Percentiles rank a stretch among this genome's conserved stretches.
Evolutionary conservation across 345 rosid species (phyloP).

Genomic region (Syzygium grande): DNA sequence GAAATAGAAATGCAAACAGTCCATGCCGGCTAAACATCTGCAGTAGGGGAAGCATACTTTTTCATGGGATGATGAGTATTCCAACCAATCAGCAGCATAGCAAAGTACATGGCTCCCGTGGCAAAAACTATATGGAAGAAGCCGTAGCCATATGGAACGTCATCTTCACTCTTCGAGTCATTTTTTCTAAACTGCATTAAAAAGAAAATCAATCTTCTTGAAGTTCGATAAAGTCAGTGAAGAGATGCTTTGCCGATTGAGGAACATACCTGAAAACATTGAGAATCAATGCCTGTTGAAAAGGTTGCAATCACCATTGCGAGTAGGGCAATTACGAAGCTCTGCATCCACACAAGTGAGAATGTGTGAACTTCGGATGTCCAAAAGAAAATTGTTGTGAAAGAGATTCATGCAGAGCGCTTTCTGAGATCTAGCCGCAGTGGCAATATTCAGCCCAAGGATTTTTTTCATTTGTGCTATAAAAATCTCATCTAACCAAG

Average conservation of each 20-base stretch:
- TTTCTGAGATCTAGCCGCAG: background rate
- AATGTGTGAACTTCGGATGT: background rate
- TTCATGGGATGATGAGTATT: slow-evolving; percentile 79
- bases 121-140: slow-evolving; percentile 98
- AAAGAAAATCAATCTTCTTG: background rate
- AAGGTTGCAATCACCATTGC: slow-evolving; percentile 95
- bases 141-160: slow-evolving; percentile 89
- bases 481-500: background rate
- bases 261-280: slow-evolving; percentile 79
- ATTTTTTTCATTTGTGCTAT: background rate
- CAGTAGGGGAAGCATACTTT: slow-evolving; percentile 33
- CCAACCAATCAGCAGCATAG: slow-evolving; percentile 94
- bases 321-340: slow-evolving; percentile 76
- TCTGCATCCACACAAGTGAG: slow-evolving; percentile 24
- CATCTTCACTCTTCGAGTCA: slow-evolving; percentile 50
- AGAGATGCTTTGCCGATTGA: background rate
- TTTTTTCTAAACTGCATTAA: slow-evolving; percentile 45
- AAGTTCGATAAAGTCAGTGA: background rate
- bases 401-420: background rate
- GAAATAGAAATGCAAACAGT: background rate
- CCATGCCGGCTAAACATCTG: background rate
- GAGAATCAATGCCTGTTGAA: slow-evolving; percentile 92
- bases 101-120: slow-evolving; percentile 97
- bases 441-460: background rate
- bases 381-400: background rate